Base-by-base conservation (phyloP, 768 basidiomycete genomes). In the Butyriboletus loyo region DNA sequence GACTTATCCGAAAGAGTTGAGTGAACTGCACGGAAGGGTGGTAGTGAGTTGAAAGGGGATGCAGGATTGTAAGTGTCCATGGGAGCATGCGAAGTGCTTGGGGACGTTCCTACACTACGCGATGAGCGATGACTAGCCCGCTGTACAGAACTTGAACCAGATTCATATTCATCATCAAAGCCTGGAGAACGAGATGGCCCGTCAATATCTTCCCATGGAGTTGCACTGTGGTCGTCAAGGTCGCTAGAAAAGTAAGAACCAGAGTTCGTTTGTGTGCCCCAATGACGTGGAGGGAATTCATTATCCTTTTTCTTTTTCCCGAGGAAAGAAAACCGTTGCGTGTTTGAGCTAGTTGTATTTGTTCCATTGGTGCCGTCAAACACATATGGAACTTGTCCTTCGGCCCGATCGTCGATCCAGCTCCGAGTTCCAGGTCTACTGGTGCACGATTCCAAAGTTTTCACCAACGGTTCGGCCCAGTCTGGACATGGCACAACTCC, bases 401-500 rank as follows among this genome's bases (percentile, higher is more conserved):
- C 65, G 10, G 65, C 65, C 32, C 77, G 74, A 51, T 90, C 82
- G 19, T 77, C 59, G 1, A 89, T 67, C 92, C 92, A 95, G 44
- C 73, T 73, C 24, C 83, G 76, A 47, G 75, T 78, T 15, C 84
- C 85, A 0, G 89, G 87, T 61, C 85, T 66, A 21, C 86, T 83
- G 3, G 87, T 87, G 57, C 86, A 86, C 10, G 78, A 67, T 46
- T 91, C 84, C 35, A 99, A 75, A 2, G 87, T 85, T 49, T 81
- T 79, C 53, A 91, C 84, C 24, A 99, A 77, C 2, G 76, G 66
- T n/a, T 76, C 68, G 1, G 94, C 86, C 90, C 92, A 98, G 2
- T 78, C 71, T 0, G 94, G 96, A 6, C 84, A 78, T 13, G 83
- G 78, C 38, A 97, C 72, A 10, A 67, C 67, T 7, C 96, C 96